Conservation (phyloP, 2,329 filamentous ascomycete species). For the Ascochyta rabiei region DNA sequence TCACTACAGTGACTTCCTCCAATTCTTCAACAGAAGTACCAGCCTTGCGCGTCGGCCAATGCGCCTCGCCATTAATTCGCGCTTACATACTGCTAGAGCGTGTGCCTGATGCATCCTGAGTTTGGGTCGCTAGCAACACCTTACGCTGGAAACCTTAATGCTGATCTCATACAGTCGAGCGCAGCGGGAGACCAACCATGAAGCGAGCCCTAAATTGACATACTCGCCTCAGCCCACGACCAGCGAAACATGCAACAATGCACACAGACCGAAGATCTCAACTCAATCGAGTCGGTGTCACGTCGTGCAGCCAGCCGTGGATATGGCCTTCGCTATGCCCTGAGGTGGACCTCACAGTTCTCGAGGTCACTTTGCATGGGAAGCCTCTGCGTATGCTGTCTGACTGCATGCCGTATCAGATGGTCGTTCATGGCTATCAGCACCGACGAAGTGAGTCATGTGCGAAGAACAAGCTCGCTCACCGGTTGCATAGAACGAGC, state of each 20-base stretch:
- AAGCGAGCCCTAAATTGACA: not conserved
- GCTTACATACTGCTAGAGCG: not conserved
- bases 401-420: not conserved
- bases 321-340: not conserved
- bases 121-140: not conserved
- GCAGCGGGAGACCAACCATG: not conserved
- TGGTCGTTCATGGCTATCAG: no score
- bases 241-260: not conserved
- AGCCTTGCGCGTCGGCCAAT: not conserved
- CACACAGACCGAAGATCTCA: not conserved
- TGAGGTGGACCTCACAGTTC: not conserved
- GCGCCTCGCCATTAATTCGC: not conserved
- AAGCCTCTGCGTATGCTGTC: not conserved
- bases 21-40: not conserved
- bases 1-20: not conserved
- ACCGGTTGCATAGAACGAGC: not conserved
- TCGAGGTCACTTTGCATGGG: no score
- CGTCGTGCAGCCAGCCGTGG: not conserved
- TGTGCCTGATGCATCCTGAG: no score
- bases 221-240: slow-evolving; percentile 1
- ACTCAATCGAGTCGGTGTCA: not conserved
- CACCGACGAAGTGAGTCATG: not conserved
- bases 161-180: not conserved
- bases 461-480: not conserved
- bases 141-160: not conserved